These are phyloP conservation scores for Irpex lacteus DNA, from an alignment of 1,284 basidiomycete genomes.

Conservation along the genomic window DNA sequence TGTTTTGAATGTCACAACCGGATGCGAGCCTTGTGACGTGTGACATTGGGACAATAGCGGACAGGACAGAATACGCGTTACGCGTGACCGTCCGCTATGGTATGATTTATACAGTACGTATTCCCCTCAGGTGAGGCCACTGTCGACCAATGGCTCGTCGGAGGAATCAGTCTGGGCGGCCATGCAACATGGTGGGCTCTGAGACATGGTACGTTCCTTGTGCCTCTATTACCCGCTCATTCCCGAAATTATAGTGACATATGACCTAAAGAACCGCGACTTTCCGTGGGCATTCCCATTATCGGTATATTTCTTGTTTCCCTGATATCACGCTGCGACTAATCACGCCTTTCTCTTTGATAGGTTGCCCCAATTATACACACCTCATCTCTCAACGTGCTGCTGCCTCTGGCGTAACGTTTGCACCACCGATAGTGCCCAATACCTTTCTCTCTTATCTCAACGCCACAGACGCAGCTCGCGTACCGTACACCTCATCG, in stretches of 20 bases:
- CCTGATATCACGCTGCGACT: too few relatives aligned
- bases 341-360: too few relatives aligned
- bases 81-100: not conserved
- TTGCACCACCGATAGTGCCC: not conserved
- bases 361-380: constrained; percentile 1
- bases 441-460: not conserved
- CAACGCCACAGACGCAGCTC: not conserved
- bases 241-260: not conserved
- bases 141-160: constrained; percentile 67
- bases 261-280: constrained; percentile 1
- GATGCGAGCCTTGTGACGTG: too few relatives aligned
- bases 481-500: not conserved
- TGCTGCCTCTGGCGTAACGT: not conserved
- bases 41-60: too few relatives aligned
- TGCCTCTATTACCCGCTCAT: too few relatives aligned
- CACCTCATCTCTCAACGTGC: not conserved
- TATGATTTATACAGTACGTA: constrained; percentile 38
- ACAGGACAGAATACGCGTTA: too few relatives aligned
- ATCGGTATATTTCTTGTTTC: not conserved
- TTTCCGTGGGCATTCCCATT: constrained; percentile 6
- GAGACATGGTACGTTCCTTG: constrained; percentile 43
- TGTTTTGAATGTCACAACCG: too few relatives aligned
- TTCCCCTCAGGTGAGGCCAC: constrained; percentile 68
- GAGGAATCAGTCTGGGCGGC: constrained; percentile 75
- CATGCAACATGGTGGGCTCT: constrained; percentile 76